Conservation (phyloP, 352 stramenopile genomes). For the Phytophthora pisi region DNA sequence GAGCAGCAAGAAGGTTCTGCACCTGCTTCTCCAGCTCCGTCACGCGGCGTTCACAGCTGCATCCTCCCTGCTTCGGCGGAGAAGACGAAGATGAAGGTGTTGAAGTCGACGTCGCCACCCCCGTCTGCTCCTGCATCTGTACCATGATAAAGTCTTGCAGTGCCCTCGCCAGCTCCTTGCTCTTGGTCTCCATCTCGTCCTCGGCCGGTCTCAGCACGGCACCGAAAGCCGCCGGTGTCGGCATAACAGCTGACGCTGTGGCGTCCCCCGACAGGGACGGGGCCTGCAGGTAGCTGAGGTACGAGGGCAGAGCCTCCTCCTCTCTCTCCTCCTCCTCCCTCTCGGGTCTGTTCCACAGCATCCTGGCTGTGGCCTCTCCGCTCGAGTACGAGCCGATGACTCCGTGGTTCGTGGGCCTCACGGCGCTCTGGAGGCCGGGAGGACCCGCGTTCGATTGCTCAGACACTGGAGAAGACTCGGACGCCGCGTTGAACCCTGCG, state of each 20-base stretch:
- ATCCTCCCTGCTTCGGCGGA: slow-evolving; percentile 3
- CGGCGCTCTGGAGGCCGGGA: slow-evolving; percentile 2
- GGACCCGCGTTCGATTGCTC: slow-evolving; percentile 11
- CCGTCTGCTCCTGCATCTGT: slow-evolving; percentile 47
- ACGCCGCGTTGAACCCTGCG: not conserved
- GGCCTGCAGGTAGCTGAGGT: slow-evolving; percentile 72
- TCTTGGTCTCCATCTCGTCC: slow-evolving; percentile 46
- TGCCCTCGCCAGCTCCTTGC: slow-evolving; percentile 52
- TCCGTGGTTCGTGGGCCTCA: slow-evolving; percentile 33
- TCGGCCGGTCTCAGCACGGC: not conserved
- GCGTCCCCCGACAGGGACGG: slow-evolving; percentile 18
- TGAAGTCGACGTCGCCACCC: slow-evolving; percentile 1
- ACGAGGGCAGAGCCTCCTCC: slow-evolving; percentile 73
- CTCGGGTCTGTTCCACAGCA: slow-evolving; percentile 65
- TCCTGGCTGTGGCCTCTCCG: slow-evolving; percentile 29
- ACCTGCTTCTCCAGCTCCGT: slow-evolving; percentile 65
- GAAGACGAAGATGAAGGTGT: too few relatives aligned
- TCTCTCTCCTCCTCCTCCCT: slow-evolving; percentile 73
- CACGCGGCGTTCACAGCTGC: slow-evolving; percentile 61
- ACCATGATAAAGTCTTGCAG: slow-evolving; percentile 60
- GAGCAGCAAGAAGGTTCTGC: slow-evolving; percentile 31
- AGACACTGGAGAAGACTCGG: slow-evolving; percentile 4
- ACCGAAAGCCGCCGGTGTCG: slow-evolving; percentile 1
- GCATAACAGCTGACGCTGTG: slow-evolving; percentile 4
- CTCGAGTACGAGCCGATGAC: slow-evolving; percentile 50